These are phyloP conservation scores for Trichoderma pleuroti DNA, from an alignment of 2,329 filamentous ascomycete genomes.

Conservation along the genomic window DNA sequence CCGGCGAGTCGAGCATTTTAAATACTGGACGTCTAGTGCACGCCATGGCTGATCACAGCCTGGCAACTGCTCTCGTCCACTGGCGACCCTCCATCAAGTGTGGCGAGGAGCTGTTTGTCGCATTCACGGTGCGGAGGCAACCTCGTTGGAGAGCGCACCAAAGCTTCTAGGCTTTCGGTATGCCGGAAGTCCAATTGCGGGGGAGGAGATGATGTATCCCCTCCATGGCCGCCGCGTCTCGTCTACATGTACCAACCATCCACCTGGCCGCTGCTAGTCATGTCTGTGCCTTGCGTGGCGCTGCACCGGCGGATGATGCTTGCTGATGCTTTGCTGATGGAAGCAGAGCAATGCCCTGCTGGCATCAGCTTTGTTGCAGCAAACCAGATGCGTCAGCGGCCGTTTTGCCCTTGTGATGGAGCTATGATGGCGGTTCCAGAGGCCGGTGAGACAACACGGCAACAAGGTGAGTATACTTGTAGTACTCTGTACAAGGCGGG, in stretches of 20 bases:
- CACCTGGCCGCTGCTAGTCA: not conserved
- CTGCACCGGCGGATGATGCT: not conserved
- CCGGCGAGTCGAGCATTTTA: conserved; percentile 14
- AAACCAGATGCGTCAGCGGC: not conserved
- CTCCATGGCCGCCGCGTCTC: not conserved
- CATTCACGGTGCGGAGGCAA: conserved; percentile 14
- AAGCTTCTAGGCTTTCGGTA: conserved; percentile 10
- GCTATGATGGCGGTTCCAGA: not conserved
- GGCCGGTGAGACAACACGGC: not conserved
- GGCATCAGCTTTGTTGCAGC: not conserved
- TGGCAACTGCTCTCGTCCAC: conserved; percentile 26
- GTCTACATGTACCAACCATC: not conserved
- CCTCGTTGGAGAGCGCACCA: not conserved
- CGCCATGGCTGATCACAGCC: conserved; percentile 5
- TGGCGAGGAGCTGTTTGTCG: conserved; percentile 12
- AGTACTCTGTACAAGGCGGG: not conserved
- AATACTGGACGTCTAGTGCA: conserved; percentile 4
- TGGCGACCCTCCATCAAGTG: conserved; percentile 31
- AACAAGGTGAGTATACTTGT: no score
- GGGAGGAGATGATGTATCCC: conserved; percentile 17
- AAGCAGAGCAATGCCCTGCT: not conserved
- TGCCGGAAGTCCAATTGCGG: conserved; percentile 17
- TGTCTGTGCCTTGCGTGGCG: conserved; percentile 18
- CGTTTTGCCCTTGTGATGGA: not conserved
- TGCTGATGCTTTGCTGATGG: not conserved